Conservation (phyloP, 1,284 basidiomycete species). For the Ustanciosporium gigantosporum region DNA sequence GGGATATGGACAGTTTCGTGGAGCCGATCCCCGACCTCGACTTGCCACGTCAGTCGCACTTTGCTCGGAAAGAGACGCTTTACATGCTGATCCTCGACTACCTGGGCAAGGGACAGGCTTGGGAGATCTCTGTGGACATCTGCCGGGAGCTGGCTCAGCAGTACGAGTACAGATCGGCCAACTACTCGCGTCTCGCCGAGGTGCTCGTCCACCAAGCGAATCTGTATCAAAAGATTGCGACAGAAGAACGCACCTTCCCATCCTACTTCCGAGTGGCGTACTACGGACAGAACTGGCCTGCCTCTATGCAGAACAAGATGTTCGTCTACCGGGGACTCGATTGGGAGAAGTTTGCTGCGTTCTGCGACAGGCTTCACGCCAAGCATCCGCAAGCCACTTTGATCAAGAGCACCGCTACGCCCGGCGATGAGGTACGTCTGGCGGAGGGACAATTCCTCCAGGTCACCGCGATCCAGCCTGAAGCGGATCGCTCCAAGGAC, state of each 20-base stretch:
- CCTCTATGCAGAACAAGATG: constrained; percentile 78
- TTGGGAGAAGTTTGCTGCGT: constrained; percentile 80
- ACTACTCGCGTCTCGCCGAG: constrained; percentile 65
- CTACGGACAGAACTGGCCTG: constrained; percentile 81
- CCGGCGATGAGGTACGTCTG: constrained; percentile 66
- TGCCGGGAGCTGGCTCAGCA: constrained; percentile 72
- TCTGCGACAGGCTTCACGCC: constrained; percentile 85
- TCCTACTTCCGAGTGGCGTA: constrained; percentile 88
- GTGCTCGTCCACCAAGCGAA: constrained; percentile 54
- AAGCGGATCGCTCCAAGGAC: constrained; percentile 76
- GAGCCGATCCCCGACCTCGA: constrained; percentile 69
- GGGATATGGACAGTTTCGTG: constrained; percentile 74
- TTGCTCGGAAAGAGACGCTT: constrained; percentile 79
- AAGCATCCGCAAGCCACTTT: constrained; percentile 87
- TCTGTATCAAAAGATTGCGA: constrained; percentile 52
- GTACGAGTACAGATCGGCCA: constrained; percentile 52
- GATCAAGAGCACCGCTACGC: constrained; percentile 75
- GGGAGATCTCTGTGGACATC: constrained; percentile 89
- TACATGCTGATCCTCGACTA: constrained; percentile 62
- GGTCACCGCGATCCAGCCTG: constrained; percentile 80
- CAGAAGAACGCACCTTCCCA: constrained; percentile 46
- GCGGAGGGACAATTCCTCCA: constrained; percentile 64
- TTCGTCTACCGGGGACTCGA: constrained; percentile 85
- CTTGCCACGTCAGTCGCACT: constrained; percentile 87
- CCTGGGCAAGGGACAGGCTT: constrained; percentile 83